phyloP scores from a whole-genome alignment of 805 yeast species.

The Schwanniomyces sp. region DNA sequence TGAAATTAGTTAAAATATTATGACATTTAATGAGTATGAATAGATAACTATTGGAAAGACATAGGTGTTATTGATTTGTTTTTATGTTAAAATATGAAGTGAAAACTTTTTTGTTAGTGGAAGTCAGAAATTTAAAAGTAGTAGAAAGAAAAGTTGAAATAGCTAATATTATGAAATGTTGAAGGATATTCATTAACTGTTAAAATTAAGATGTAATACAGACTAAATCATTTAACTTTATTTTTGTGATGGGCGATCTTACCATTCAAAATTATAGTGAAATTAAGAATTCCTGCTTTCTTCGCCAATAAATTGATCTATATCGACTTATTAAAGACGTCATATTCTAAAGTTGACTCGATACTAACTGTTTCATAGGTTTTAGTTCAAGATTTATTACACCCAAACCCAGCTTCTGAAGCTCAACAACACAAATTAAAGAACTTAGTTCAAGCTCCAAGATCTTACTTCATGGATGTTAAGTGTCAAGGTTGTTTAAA shows the following conservation, averaged over 20 bases:
- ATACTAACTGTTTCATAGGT: constrained; percentile 50
- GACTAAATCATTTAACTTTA: no score
- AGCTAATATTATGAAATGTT: no score
- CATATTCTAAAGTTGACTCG: not conserved
- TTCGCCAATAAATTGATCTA: not conserved
- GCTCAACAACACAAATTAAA: constrained; percentile 96
- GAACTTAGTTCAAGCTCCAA: constrained; percentile 95
- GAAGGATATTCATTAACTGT: no score
- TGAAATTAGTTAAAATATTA: not conserved
- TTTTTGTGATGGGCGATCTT: no score
- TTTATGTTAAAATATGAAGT: not conserved
- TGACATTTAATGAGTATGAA: not conserved
- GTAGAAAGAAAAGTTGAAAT: no score
- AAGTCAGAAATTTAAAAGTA: no score
- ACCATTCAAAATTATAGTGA: no score
- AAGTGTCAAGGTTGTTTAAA: constrained; percentile 99
- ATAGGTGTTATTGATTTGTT: not conserved
- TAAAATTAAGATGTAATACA: no score
- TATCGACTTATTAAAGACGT: not conserved
- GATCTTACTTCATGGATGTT: constrained; percentile 99
- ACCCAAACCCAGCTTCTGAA: constrained; percentile 98
- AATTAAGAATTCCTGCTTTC: no score
- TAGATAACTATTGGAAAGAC: not conserved
- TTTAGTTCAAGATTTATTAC: constrained; percentile 97
- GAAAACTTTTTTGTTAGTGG: not conserved